Conservation (phyloP, 345 rosid species). For the Raphanus sativus region DNA sequence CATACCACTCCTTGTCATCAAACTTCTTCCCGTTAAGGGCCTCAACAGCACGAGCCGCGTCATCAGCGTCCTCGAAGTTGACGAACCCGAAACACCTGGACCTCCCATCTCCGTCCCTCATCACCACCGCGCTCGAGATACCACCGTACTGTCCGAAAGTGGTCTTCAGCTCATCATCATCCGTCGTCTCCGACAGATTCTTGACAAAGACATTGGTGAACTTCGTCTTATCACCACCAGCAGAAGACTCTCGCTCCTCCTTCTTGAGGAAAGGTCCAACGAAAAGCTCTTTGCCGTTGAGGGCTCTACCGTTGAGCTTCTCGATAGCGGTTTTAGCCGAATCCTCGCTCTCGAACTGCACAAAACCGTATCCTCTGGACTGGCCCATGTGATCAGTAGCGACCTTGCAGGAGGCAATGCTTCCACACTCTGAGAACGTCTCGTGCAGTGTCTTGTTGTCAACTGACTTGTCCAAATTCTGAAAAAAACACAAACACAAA, state of each 20-base stretch:
- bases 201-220: conserved; percentile 75
- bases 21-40: conserved; percentile 72
- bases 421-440: conserved; percentile 64
- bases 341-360: conserved; percentile 73
- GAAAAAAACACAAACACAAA: too few species aligned
- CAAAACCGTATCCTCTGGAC: conserved; percentile 81
- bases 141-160: conserved; percentile 63
- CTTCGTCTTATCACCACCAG: conserved; percentile 42
- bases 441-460: conserved; percentile 77
- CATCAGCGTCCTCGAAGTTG: conserved; percentile 82
- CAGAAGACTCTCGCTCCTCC: conserved; percentile 62
- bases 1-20: conserved; percentile 33
- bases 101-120: conserved; percentile 77
- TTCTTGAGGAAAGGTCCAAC: conserved; percentile 80
- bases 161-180: conserved; percentile 60
- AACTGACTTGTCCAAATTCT: conserved; percentile 74
- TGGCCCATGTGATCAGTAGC: conserved; percentile 72
- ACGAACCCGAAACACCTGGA: conserved; percentile 94
- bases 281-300: conserved; percentile 70
- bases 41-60: conserved; percentile 85
- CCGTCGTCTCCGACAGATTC: conserved; percentile 59
- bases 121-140: conserved; percentile 67
- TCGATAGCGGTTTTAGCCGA: conserved; percentile 68
- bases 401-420: conserved; percentile 69
- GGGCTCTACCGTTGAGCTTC: conserved; percentile 64